phyloP scores from a whole-genome alignment of 768 basidiomycete genomes.

The Chalciporus piperatus region DNA sequence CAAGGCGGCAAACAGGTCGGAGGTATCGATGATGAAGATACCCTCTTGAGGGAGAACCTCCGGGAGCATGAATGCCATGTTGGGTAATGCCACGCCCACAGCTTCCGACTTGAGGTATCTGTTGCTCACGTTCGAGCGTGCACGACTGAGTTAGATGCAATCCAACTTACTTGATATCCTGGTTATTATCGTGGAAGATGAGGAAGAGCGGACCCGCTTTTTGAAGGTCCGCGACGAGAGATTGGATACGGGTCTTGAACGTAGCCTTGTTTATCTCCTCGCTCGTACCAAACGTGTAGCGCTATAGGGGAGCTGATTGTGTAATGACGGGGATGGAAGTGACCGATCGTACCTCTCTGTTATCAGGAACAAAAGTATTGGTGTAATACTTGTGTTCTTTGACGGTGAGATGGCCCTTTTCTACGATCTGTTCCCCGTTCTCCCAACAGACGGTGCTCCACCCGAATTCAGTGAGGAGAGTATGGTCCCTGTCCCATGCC shows the following conservation, averaged over 20 bases:
- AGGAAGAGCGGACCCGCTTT: slow-evolving; percentile 64
- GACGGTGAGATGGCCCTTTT: slow-evolving; percentile 61
- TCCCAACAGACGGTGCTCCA: slow-evolving; percentile 63
- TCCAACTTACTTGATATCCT: slow-evolving; percentile 66
- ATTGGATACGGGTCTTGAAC: slow-evolving; percentile 52
- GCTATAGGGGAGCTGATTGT: slow-evolving; percentile 33
- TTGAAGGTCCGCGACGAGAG: slow-evolving; percentile 40
- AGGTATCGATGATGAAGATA: slow-evolving; percentile 68
- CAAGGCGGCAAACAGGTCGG: slow-evolving; percentile 71
- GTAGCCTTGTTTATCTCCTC: slow-evolving; percentile 46
- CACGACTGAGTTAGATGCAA: not conserved
- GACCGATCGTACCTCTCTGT: slow-evolving; percentile 49
- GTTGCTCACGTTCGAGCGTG: slow-evolving; percentile 1
- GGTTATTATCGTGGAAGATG: slow-evolving; percentile 75
- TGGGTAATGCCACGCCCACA: slow-evolving; percentile 52
- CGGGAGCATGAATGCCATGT: slow-evolving; percentile 55
- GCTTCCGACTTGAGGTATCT: slow-evolving; percentile 53
- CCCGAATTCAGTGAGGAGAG: slow-evolving; percentile 78
- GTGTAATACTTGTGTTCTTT: slow-evolving; percentile 54
- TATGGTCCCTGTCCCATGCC: slow-evolving; percentile 77
- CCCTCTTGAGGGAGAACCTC: slow-evolving; percentile 50
- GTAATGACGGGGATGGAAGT: not conserved
- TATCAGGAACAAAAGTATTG: slow-evolving; percentile 65
- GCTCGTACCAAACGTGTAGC: slow-evolving; percentile 66
- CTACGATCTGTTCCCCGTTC: slow-evolving; percentile 44